Conservation (phyloP, 495 filamentous ascomycete species). For the Zalerion maritima region DNA sequence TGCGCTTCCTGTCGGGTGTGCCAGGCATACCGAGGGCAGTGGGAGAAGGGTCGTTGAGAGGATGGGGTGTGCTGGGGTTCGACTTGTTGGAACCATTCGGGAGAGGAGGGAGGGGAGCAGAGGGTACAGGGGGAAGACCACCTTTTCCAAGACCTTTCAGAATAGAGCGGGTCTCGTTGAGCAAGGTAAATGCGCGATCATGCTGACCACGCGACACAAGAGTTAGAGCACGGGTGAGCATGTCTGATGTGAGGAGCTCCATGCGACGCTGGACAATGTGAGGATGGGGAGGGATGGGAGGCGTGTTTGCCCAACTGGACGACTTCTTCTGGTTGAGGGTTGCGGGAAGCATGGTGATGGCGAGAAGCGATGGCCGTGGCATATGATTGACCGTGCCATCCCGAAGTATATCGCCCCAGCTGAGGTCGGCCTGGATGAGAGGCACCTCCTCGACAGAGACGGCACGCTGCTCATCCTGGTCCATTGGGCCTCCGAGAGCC, state of each 20-base stretch:
- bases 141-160: constrained; percentile 93
- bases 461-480: constrained; percentile 72
- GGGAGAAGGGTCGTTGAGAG: constrained; percentile 28
- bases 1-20: constrained; percentile 34
- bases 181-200: constrained; percentile 79
- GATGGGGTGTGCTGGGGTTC: constrained; percentile 31
- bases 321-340: constrained; percentile 44
- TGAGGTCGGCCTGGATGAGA: constrained; percentile 87
- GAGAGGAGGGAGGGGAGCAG: constrained; percentile 26
- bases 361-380: constrained; percentile 79
- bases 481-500: constrained; percentile 79
- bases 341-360: constrained; percentile 94
- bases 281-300: constrained; percentile 89
- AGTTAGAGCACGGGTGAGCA: constrained; percentile 85
- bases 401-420: constrained; percentile 84
- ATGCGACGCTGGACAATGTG: constrained; percentile 93
- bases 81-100: constrained; percentile 28
- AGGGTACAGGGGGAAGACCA: constrained; percentile 79
- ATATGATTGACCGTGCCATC: constrained; percentile 81
- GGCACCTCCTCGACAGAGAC: constrained; percentile 90
- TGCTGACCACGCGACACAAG: constrained; percentile 84
- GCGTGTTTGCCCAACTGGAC: constrained; percentile 45
- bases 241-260: constrained; percentile 96
- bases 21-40: constrained; percentile 13
- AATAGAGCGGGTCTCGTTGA: constrained; percentile 88